Conservation (phyloP, 2,329 filamentous ascomycete species). For the Trichoderma aggressivum region DNA sequence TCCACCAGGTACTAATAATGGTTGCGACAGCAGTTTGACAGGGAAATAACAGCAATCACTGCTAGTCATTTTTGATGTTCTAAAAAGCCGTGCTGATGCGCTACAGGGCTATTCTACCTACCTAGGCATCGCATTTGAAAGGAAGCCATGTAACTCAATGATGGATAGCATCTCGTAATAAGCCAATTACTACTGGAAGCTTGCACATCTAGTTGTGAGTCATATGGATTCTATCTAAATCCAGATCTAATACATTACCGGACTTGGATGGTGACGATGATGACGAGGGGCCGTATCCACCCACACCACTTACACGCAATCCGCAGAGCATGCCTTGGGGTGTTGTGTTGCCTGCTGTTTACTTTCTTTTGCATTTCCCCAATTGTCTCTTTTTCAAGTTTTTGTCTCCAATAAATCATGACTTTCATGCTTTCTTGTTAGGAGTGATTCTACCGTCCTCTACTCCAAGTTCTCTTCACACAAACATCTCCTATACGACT, state of each 20-base stretch:
- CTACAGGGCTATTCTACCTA: too few species aligned
- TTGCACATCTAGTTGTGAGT: background rate
- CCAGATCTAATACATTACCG: background rate
- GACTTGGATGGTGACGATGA: background rate
- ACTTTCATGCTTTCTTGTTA: background rate
- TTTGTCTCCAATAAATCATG: background rate
- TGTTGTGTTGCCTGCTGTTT: background rate
- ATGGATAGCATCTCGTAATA: too few species aligned
- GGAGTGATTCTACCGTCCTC: background rate
- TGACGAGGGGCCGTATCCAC: background rate
- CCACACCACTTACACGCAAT: background rate
- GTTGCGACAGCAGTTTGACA: too few species aligned
- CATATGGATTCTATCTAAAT: too few species aligned
- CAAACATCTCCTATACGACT: background rate
- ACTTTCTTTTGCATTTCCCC: background rate
- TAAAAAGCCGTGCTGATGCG: too few species aligned
- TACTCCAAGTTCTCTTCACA: background rate
- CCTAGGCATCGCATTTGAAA: too few species aligned
- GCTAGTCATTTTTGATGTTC: too few species aligned
- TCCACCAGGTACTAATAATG: too few species aligned
- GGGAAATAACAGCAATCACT: too few species aligned
- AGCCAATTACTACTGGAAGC: too few species aligned
- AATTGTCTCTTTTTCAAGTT: background rate
- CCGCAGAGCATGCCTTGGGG: background rate
- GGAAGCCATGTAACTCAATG: too few species aligned